Evolutionary conservation across 306 rosid species (phyloP).

Genomic region (Dalbergia cochinchinensis): DNA sequence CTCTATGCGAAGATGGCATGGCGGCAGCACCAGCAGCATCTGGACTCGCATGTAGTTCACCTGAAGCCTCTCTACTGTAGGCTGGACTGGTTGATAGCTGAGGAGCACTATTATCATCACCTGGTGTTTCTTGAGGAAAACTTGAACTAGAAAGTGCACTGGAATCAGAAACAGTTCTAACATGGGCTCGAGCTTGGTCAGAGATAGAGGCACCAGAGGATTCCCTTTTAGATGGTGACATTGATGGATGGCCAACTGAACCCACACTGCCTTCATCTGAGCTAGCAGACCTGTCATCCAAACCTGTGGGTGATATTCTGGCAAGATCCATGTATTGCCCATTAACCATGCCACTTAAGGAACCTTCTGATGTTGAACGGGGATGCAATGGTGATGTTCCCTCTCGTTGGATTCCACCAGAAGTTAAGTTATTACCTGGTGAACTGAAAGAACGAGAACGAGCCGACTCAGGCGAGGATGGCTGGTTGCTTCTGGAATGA

Average conservation of each 20-base stretch:
- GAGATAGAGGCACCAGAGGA: slow-evolving; percentile 56
- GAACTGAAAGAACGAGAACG: slow-evolving; percentile 68
- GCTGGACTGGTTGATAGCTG: slow-evolving; percentile 66
- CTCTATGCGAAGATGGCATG: slow-evolving; percentile 58
- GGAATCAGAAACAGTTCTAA: slow-evolving; percentile 71
- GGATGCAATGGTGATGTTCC: slow-evolving; percentile 80
- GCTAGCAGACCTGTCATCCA: slow-evolving; percentile 73
- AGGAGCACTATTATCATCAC: slow-evolving; percentile 61
- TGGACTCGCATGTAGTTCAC: slow-evolving; percentile 66
- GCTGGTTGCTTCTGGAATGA: slow-evolving; percentile 66
- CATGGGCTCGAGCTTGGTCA: slow-evolving; percentile 68
- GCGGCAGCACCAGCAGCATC: slow-evolving; percentile 55
- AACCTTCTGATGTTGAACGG: slow-evolving; percentile 81
- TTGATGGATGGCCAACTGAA: slow-evolving; percentile 62
- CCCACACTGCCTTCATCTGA: slow-evolving; percentile 69
- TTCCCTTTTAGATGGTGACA: slow-evolving; percentile 69
- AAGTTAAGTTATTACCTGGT: slow-evolving; percentile 57
- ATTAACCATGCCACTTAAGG: slow-evolving; percentile 62
- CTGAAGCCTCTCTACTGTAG: slow-evolving; percentile 72
- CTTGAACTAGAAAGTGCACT: slow-evolving; percentile 59
- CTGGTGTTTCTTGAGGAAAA: slow-evolving; percentile 62
- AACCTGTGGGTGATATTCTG: slow-evolving; percentile 56
- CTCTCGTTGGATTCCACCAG: slow-evolving; percentile 62
- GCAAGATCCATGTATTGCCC: slow-evolving; percentile 65
- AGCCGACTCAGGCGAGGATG: slow-evolving; percentile 68